These are phyloP conservation scores for Coleophoma eucalyptorum DNA, from an alignment of 2,329 filamentous ascomycete species.

Conservation along the genomic window DNA sequence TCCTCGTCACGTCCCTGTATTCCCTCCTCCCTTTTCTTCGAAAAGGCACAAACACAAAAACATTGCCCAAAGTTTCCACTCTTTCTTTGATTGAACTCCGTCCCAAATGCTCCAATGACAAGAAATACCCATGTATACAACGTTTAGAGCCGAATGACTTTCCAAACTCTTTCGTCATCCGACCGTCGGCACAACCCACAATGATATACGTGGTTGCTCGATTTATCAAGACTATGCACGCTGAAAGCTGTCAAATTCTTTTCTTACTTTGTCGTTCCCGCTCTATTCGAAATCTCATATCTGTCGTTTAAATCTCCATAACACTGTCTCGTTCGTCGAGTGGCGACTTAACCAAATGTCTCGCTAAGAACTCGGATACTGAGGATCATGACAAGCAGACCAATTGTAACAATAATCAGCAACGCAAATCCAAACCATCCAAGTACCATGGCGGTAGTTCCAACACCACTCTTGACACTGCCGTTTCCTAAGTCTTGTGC, in stretches of 20 bases:
- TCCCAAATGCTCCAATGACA: constrained; percentile 10
- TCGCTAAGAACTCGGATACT: constrained; percentile 79
- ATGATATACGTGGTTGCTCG: constrained; percentile 1
- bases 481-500: constrained; percentile 92
- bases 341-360: constrained; percentile 24
- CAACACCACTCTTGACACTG: constrained; percentile 79
- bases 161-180: too few species aligned
- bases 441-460: constrained; percentile 92
- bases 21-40: too few species aligned
- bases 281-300: too few species aligned
- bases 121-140: constrained; percentile 14
- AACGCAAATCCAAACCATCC: constrained; percentile 97
- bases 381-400: constrained; percentile 91
- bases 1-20: too few species aligned
- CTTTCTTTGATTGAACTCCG: constrained; percentile 8
- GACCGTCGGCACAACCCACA: neutral
- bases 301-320: too few species aligned
- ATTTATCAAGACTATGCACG: constrained; percentile 17
- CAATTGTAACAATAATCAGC: constrained; percentile 93
- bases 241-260: constrained; percentile 15
- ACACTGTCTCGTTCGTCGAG: too few species aligned
- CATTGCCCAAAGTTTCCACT: neutral
- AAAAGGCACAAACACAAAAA: neutral
- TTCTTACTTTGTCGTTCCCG: neutral
- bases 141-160: too few species aligned